These are phyloP conservation scores for Clarireedia hainanense DNA, from an alignment of 2,329 filamentous ascomycete species.

Conservation along the genomic window DNA sequence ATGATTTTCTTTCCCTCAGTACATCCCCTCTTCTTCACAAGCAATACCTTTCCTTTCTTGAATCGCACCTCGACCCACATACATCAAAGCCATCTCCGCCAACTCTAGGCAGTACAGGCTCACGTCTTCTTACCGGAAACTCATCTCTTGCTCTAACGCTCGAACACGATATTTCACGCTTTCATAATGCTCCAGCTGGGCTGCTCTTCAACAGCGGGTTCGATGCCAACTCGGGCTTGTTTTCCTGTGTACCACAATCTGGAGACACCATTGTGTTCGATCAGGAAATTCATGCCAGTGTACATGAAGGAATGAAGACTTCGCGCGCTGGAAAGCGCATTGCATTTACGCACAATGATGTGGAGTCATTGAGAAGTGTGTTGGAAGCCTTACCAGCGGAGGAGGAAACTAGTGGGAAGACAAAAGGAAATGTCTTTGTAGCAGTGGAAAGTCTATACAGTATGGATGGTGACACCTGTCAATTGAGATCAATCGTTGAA, in stretches of 20 bases:
- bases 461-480: constrained; percentile 40
- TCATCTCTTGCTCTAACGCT: constrained; percentile 50
- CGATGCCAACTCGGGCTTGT: constrained; percentile 45
- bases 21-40: constrained; percentile 13
- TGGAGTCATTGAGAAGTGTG: constrained; percentile 29
- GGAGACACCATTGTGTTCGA: constrained; percentile 55
- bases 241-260: constrained; percentile 40
- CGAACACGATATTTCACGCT: constrained; percentile 49
- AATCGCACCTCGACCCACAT: not conserved
- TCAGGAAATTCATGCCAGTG: constrained; percentile 58
- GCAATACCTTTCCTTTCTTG: constrained; percentile 15
- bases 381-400: constrained; percentile 14
- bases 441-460: constrained; percentile 38
- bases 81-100: not conserved
- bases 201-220: constrained; percentile 54
- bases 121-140: constrained; percentile 59
- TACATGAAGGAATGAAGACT: constrained; percentile 39
- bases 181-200: constrained; percentile 49
- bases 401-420: constrained; percentile 25
- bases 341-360: constrained; percentile 51
- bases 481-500: constrained; percentile 32
- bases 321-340: constrained; percentile 32
- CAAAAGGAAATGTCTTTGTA: constrained; percentile 32
- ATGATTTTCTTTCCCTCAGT: constrained; percentile 24
- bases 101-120: constrained; percentile 38